Conservation (phyloP, 2,329 filamentous ascomycete species). For the Penicillium freii region DNA sequence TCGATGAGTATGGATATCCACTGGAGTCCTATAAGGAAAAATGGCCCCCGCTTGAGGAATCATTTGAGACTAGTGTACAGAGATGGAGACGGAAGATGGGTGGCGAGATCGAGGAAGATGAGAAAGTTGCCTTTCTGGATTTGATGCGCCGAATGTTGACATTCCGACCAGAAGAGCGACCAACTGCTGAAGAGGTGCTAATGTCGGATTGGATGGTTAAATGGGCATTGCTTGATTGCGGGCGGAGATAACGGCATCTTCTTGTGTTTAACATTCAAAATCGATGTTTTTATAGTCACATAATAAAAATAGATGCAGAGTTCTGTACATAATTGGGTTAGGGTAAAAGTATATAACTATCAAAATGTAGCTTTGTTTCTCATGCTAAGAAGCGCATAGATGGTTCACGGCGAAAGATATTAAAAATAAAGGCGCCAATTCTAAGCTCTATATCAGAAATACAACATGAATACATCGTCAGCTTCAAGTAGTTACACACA, state of each 20-base stretch:
- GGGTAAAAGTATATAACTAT: no score
- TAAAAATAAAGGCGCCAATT: no score
- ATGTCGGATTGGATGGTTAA: conserved; percentile 38
- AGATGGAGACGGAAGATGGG: conserved; percentile 18
- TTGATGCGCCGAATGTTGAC: conserved; percentile 34
- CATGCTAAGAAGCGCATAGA: no score
- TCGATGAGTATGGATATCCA: conserved; percentile 16
- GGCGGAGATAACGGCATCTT: conserved; percentile 1
- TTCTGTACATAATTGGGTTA: not conserved
- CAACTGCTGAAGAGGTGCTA: conserved; percentile 31
- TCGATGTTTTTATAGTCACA: no score
- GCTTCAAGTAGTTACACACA: no score
- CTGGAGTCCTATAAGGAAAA: conserved; percentile 2
- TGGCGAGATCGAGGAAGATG: conserved; percentile 22
- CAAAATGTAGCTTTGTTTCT: no score
- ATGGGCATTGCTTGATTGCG: conserved; percentile 29
- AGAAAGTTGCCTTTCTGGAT: conserved; percentile 25
- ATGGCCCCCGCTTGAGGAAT: conserved; percentile 24
- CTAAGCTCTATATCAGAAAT: no score
- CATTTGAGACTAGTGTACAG: conserved; percentile 28
- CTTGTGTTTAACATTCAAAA: not conserved
- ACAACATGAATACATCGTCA: no score
- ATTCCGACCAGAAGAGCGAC: conserved; percentile 30
- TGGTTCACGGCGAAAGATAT: no score
- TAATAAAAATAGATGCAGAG: not conserved